These are phyloP conservation scores for Casuarina cunninghamiana DNA, from an alignment of 306 rosid genomes.

Conservation along the genomic window DNA sequence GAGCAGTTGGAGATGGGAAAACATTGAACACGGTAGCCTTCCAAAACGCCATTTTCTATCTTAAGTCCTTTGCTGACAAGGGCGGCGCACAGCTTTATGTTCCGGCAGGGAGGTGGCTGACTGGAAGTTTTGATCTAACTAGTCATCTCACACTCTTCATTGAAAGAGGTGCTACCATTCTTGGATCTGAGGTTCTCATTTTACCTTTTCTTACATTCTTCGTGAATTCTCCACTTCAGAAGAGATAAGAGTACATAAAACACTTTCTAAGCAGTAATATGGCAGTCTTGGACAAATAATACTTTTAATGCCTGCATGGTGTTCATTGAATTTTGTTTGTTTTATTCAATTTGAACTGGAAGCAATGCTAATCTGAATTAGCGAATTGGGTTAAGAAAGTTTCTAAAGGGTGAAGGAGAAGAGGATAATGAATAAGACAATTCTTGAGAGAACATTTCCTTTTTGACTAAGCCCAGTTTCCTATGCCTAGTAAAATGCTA, in stretches of 20 bases:
- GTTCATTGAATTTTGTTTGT: too few species aligned
- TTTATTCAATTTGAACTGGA: too few species aligned
- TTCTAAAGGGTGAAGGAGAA: neutral
- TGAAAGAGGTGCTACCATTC: conserved; percentile 57
- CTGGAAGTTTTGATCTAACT: conserved; percentile 64
- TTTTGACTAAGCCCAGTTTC: too few species aligned
- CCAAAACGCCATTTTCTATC: conserved; percentile 70
- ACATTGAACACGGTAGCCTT: conserved; percentile 64
- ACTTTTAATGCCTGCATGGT: too few species aligned
- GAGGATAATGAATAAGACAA: neutral
- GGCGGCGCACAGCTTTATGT: conserved; percentile 76
- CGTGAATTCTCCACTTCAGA: neutral
- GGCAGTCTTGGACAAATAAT: neutral
- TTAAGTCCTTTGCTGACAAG: conserved; percentile 68
- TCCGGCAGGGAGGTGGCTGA: conserved; percentile 69
- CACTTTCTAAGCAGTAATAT: conserved; percentile 3
- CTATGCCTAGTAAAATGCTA: too few species aligned
- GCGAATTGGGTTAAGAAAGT: neutral
- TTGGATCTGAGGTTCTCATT: conserved; percentile 59
- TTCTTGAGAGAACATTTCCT: neutral
- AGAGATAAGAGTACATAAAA: neutral
- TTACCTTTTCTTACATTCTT: neutral
- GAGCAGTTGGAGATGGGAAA: conserved; percentile 76
- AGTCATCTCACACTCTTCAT: conserved; percentile 75
- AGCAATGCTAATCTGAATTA: neutral